A percentile compares a stretch with the other conserved stretches of the same genome.
These are phyloP conservation scores for Trichoderma breve DNA, from an alignment of 2,329 filamentous ascomycete genomes.

Conservation along the genomic window DNA sequence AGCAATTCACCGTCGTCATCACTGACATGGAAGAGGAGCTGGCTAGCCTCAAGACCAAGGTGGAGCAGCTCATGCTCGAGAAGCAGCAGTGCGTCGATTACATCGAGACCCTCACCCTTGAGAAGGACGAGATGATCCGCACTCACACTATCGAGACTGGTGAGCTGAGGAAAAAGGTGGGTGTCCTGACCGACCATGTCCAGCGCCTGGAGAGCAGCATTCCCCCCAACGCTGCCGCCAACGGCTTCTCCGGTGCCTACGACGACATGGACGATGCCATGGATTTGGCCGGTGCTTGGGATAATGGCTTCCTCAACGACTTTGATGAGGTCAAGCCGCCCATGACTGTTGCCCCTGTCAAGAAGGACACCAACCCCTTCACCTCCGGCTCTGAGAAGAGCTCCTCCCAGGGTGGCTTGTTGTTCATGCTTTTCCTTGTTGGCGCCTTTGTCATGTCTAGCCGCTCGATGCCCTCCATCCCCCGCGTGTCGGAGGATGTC, in stretches of 20 bases:
- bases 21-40: conserved; percentile 76
- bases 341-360: conserved; percentile 50
- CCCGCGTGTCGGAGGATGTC: conserved; percentile 76
- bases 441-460: conserved; percentile 95
- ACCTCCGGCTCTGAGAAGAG: conserved; percentile 56
- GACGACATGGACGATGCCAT: conserved; percentile 75
- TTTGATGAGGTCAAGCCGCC: conserved; percentile 66
- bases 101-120: conserved; percentile 72
- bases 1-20: conserved; percentile 77
- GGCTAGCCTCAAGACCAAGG: conserved; percentile 62
- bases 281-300: conserved; percentile 78
- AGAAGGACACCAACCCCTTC: conserved; percentile 44
- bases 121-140: conserved; percentile 90
- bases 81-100: conserved; percentile 73
- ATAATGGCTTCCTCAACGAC: conserved; percentile 71
- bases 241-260: conserved; percentile 68
- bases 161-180: conserved; percentile 89
- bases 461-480: conserved; percentile 68
- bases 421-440: conserved; percentile 94
- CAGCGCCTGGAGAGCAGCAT: conserved; percentile 64
- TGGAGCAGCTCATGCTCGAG: conserved; percentile 69
- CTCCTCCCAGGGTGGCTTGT: conserved; percentile 73
- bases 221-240: conserved; percentile 44
- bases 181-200: conserved; percentile 71
- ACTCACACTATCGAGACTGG: conserved; percentile 86